phyloP scores from a whole-genome alignment of 169 alveolate species.

The Theileria equi region DNA sequence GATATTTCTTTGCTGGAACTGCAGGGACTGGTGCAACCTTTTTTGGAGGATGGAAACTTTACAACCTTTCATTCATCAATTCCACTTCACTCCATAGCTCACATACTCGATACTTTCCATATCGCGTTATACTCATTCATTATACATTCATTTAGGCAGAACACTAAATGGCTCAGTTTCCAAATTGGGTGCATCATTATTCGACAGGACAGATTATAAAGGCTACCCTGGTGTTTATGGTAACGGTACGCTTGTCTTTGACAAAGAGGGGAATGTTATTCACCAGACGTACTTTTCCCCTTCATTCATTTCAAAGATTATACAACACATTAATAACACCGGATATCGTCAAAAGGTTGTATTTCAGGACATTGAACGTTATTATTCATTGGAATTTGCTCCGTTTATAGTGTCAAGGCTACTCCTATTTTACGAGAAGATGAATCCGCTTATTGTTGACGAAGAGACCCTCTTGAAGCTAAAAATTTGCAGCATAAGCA shows the following conservation, averaged over 20 bases:
- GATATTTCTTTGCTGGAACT: too few relatives aligned
- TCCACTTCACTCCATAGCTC: too few relatives aligned
- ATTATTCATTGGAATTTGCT: background rate
- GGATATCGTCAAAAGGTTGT: background rate
- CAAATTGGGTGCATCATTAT: background rate
- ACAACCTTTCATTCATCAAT: too few relatives aligned
- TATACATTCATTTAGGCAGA: background rate
- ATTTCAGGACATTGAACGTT: background rate
- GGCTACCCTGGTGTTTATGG: slow-evolving; percentile 48
- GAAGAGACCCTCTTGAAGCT: background rate
- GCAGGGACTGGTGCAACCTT: too few relatives aligned
- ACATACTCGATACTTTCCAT: background rate
- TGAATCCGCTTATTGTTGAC: background rate
- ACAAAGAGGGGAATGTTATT: slow-evolving; percentile 21
- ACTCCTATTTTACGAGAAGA: background rate
- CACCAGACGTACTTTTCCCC: slow-evolving; percentile 5
- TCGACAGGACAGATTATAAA: background rate
- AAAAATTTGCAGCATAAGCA: background rate
- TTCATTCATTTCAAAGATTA: background rate
- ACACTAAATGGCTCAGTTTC: background rate
- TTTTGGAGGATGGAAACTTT: too few relatives aligned
- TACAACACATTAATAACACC: background rate
- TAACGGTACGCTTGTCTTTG: slow-evolving; percentile 59
- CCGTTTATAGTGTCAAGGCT: background rate
- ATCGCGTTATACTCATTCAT: background rate